phyloP scores from a whole-genome alignment of 805 yeast genomes.

The Ogataea zsoltii region DNA sequence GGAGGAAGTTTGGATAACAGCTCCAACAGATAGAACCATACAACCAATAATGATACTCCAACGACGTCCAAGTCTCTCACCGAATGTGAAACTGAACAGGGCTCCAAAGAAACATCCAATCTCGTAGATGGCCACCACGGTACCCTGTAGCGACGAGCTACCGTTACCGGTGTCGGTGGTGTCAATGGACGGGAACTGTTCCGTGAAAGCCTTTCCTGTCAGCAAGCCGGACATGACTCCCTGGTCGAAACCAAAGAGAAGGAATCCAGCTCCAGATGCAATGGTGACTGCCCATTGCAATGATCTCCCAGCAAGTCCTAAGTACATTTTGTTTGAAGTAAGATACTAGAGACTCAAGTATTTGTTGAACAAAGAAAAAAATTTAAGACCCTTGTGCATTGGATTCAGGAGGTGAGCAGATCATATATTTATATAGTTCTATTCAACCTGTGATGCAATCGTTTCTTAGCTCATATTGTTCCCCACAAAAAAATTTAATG shows the following conservation, averaged over 20 bases:
- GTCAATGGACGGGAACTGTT: constrained; percentile 50
- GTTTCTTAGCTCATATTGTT: background rate
- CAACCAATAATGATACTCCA: constrained; percentile 54
- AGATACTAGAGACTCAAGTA: background rate
- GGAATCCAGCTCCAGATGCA: constrained; percentile 46
- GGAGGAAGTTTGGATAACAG: constrained; percentile 51
- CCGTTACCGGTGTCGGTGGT: constrained; percentile 19
- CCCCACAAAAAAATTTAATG: constrained; percentile 5
- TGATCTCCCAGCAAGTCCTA: constrained; percentile 15
- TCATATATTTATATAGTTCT: constrained; percentile 4
- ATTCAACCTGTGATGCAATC: background rate
- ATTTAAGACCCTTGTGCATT: too few species aligned
- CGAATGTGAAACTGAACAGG: constrained; percentile 40
- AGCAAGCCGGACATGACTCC: constrained; percentile 66
- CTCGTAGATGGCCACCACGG: constrained; percentile 50
- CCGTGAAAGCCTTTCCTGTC: constrained; percentile 56
- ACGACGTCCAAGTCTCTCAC: constrained; percentile 60
- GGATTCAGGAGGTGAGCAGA: background rate
- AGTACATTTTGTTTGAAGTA: constrained; percentile 8
- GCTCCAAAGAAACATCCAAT: constrained; percentile 49
- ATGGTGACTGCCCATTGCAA: constrained; percentile 24
- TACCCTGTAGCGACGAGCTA: constrained; percentile 41
- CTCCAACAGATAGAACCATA: constrained; percentile 61
- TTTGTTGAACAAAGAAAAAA: background rate
- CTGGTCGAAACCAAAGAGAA: constrained; percentile 68